Conservation (phyloP, 2,329 filamentous ascomycete genomes). For the Penicillium brasilianum region DNA sequence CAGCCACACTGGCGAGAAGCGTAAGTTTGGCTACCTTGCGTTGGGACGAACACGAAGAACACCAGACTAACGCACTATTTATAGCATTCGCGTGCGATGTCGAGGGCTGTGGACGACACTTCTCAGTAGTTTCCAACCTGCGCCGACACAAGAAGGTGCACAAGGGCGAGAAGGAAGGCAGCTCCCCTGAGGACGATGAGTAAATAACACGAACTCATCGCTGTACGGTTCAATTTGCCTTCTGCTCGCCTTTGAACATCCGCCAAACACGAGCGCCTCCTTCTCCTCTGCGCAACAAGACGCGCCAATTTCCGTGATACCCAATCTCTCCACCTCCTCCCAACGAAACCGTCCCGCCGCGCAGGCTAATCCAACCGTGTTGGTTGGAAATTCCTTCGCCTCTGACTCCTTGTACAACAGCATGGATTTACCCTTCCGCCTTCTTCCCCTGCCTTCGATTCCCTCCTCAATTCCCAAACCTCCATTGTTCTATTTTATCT, state of each 20-base stretch:
- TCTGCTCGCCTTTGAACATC: constrained; percentile 21
- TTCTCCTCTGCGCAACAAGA: constrained; percentile 12
- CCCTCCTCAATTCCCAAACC: not conserved
- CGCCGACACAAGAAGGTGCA: constrained; percentile 96
- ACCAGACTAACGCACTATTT: constrained; percentile 26
- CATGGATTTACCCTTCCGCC: constrained; percentile 20
- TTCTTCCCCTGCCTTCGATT: not conserved
- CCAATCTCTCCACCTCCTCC: constrained; percentile 3
- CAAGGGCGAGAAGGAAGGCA: constrained; percentile 63
- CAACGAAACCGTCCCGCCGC: constrained; percentile 6
- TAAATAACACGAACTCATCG: constrained; percentile 27
- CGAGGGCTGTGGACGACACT: constrained; percentile 91
- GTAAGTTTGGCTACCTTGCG: constrained; percentile 67
- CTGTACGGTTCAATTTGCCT: constrained; percentile 11
- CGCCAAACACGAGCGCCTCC: constrained; percentile 14
- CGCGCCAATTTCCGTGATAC: constrained; percentile 4
- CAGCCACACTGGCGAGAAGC: constrained; percentile 97
- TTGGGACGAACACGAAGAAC: not conserved
- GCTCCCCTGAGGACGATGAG: constrained; percentile 49
- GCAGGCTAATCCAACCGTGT: constrained; percentile 26
- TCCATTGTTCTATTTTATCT: not conserved
- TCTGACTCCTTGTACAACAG: constrained; percentile 39
- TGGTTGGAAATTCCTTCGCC: constrained; percentile 2
- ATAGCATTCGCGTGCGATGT: constrained; percentile 92
- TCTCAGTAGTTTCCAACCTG: constrained; percentile 95